These are phyloP conservation scores for Prototheca wickerhamii DNA, from an alignment of 163 green algal species.

Conservation along the genomic window DNA sequence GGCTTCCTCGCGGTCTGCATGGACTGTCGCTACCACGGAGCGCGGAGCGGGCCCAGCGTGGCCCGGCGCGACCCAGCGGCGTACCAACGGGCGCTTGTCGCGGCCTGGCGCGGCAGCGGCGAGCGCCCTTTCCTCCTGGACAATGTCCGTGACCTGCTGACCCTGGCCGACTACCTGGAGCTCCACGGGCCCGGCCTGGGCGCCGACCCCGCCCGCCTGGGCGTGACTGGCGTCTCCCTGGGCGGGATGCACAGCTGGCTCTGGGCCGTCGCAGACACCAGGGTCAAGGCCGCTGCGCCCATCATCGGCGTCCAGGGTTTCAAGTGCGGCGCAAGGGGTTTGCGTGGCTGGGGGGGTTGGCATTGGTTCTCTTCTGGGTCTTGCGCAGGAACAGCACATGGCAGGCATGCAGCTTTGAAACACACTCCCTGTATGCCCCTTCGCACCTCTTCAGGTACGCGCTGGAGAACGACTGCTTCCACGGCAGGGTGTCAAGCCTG, in stretches of 20 bases:
- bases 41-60: neutral
- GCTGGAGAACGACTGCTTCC: conserved; percentile 25
- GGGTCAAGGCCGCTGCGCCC: conserved; percentile 45
- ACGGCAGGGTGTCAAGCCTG: conserved; percentile 27
- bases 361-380: neutral
- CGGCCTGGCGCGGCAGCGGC: conserved; percentile 36
- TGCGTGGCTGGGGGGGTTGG: too few relatives aligned
- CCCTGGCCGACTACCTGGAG: conserved; percentile 55
- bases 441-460: conserved; percentile 16
- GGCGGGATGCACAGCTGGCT: conserved; percentile 69
- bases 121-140: conserved; percentile 67
- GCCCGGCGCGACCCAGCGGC: neutral
- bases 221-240: conserved; percentile 53
- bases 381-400: neutral
- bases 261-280: conserved; percentile 34
- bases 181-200: conserved; percentile 37
- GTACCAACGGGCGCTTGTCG: conserved; percentile 44
- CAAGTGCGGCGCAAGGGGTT: conserved; percentile 4
- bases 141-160: conserved; percentile 59
- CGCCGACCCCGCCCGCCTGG: conserved; percentile 49
- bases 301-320: conserved; percentile 56
- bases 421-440: neutral
- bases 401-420: too few relatives aligned
- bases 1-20: conserved; percentile 38
- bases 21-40: conserved; percentile 44